Evolutionary conservation across 1,284 basidiomycete genomes (phyloP).

Genomic region (Ustilago nuda): DNA sequence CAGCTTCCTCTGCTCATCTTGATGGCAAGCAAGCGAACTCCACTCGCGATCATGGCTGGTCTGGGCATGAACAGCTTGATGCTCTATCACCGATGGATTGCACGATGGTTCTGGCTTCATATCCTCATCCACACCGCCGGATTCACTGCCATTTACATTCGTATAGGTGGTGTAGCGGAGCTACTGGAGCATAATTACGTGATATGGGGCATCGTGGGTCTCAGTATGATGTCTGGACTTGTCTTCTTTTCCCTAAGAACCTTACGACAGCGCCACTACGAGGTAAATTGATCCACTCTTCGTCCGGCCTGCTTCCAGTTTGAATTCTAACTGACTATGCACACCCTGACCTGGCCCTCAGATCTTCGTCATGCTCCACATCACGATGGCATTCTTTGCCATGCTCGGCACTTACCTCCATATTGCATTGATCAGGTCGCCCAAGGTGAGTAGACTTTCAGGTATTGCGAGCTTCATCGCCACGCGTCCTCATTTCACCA

Average conservation of each 20-base stretch:
- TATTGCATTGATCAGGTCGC: conserved; percentile 50
- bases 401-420: conserved; percentile 65
- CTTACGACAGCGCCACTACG: conserved; percentile 43
- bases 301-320: not conserved
- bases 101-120: conserved; percentile 57
- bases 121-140: conserved; percentile 58
- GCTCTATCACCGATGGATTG: conserved; percentile 69
- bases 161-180: conserved; percentile 7
- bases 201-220: conserved; percentile 59
- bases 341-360: conserved; percentile 5
- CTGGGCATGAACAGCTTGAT: conserved; percentile 63
- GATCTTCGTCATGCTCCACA: conserved; percentile 63
- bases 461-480: not conserved
- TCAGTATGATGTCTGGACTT: conserved; percentile 44
- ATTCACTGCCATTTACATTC: conserved; percentile 30
- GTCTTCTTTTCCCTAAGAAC: conserved; percentile 38
- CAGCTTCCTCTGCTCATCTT: conserved; percentile 65
- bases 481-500: not conserved
- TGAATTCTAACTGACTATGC: conserved; percentile 6
- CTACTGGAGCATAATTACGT: conserved; percentile 54
- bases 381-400: conserved; percentile 62
- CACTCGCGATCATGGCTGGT: conserved; percentile 59
- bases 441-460: conserved; percentile 20
- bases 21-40: conserved; percentile 66
- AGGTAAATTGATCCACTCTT: conserved; percentile 21